Evolutionary conservation across 495 filamentous ascomycete genomes (phyloP).

Genomic region (Talaromyces stipitatus): DNA sequence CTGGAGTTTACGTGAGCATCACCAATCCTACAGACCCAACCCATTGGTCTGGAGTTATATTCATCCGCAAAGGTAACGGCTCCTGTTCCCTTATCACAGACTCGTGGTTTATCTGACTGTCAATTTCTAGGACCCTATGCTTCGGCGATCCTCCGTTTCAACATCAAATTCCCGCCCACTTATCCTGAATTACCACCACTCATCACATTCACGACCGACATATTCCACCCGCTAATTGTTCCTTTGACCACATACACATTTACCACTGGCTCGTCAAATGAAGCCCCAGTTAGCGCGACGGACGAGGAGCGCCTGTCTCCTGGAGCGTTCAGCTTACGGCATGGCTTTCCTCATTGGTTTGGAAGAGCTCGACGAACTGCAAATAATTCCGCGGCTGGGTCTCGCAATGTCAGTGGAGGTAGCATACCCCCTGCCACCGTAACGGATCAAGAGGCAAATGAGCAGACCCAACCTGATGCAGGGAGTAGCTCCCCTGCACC

Average conservation of each 20-base stretch:
- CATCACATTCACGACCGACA: conserved; percentile 79
- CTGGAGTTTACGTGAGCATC: conserved; percentile 78
- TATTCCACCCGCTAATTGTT: conserved; percentile 90
- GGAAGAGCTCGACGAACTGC: conserved; percentile 35
- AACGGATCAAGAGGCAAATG: background rate
- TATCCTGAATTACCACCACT: conserved; percentile 77
- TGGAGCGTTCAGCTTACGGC: conserved; percentile 76
- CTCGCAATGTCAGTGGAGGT: conserved; percentile 29
- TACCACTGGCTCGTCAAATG: conserved; percentile 60
- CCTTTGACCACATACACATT: conserved; percentile 88
- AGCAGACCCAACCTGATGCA: background rate
- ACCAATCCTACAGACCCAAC: conserved; percentile 65
- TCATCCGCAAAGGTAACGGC: conserved; percentile 71
- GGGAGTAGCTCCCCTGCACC: background rate
- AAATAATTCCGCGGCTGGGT: conserved; percentile 22
- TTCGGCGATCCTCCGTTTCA: conserved; percentile 80
- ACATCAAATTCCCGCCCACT: conserved; percentile 72
- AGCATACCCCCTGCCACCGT: conserved; percentile 1
- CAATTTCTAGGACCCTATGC: conserved; percentile 67
- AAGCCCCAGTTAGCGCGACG: conserved; percentile 67
- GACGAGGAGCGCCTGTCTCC: conserved; percentile 78
- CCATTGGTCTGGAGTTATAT: conserved; percentile 83
- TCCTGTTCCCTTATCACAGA: background rate
- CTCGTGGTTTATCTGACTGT: conserved; percentile 1
- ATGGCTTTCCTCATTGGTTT: conserved; percentile 90